Conservation (phyloP, 208 protist species). For the Trypanosoma grayi region DNA sequence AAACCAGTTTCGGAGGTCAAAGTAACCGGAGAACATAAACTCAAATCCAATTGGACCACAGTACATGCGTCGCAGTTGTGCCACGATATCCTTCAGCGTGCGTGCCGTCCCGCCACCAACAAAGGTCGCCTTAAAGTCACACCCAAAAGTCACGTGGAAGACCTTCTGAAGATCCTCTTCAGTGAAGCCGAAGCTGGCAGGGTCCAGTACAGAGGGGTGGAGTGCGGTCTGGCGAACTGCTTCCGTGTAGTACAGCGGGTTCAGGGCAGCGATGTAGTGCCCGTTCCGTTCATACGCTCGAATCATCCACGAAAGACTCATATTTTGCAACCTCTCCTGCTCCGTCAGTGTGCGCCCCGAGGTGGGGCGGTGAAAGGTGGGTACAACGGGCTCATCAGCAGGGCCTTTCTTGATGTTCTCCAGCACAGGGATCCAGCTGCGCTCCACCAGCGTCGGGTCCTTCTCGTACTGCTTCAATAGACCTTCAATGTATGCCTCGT, state of each 20-base stretch:
- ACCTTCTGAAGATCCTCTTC: slow-evolving; percentile 66
- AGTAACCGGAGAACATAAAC: slow-evolving; percentile 96
- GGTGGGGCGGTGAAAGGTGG: slow-evolving; percentile 73
- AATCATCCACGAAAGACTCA: slow-evolving; percentile 90
- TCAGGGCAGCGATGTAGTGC: slow-evolving; percentile 75
- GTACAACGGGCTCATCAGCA: slow-evolving; percentile 57
- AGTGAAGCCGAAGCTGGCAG: slow-evolving; percentile 79
- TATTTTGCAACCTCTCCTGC: slow-evolving; percentile 83
- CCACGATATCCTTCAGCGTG: slow-evolving; percentile 77
- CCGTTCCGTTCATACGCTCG: slow-evolving; percentile 84
- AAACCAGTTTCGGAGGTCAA: slow-evolving; percentile 95
- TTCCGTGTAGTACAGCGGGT: slow-evolving; percentile 56
- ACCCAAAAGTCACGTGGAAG: slow-evolving; percentile 81
- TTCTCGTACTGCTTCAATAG: slow-evolving; percentile 76
- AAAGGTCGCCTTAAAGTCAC: slow-evolving; percentile 71
- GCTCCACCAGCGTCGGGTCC: slow-evolving; percentile 66
- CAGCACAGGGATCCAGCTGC: slow-evolving; percentile 81
- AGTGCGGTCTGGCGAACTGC: slow-evolving; percentile 18
- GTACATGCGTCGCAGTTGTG: slow-evolving; percentile 81
- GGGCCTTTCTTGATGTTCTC: slow-evolving; percentile 53
- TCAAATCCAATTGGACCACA: slow-evolving; percentile 93
- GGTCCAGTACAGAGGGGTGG: slow-evolving; percentile 42
- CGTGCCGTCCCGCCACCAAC: slow-evolving; percentile 66
- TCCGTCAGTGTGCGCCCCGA: slow-evolving; percentile 58
- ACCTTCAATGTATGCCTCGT: slow-evolving; percentile 76